A percentile compares a stretch with the other conserved stretches of the same genome.
Conservation (phyloP, 2,329 filamentous ascomycete genomes). For the Fulvia fulva region DNA sequence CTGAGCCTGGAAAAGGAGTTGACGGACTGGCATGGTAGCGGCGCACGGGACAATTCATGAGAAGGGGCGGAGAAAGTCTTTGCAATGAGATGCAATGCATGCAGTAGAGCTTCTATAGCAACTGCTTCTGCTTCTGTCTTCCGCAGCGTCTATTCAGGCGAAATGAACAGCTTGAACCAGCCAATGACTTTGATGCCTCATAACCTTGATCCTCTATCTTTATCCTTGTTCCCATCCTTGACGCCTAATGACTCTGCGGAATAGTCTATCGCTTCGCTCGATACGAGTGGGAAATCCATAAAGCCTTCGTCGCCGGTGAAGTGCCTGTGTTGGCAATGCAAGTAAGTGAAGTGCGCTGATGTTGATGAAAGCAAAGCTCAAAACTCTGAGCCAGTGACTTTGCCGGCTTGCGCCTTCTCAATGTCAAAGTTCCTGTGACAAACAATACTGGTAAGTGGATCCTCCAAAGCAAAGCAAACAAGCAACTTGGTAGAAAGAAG, state of each 20-base stretch:
- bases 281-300: conserved; percentile 36
- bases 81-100: conserved; percentile 8
- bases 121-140: conserved; percentile 17
- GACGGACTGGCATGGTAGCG: conserved; percentile 11
- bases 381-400: conserved; percentile 9
- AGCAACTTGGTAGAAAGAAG: not conserved
- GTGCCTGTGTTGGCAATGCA: conserved; percentile 35
- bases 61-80: conserved; percentile 6
- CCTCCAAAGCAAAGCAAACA: conserved; percentile 3
- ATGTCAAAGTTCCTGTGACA: conserved; percentile 33
- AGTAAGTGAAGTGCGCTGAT: conserved; percentile 15
- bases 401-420: conserved; percentile 22
- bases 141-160: conserved; percentile 10
- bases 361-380: not conserved
- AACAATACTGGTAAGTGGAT: conserved; percentile 25
- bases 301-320: conserved; percentile 59
- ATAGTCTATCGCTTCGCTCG: conserved; percentile 19
- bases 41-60: conserved; percentile 8
- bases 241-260: conserved; percentile 8
- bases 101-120: conserved; percentile 6
- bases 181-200: conserved; percentile 8
- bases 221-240: conserved; percentile 8
- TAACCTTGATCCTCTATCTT: conserved; percentile 17
- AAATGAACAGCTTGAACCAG: conserved; percentile 13
- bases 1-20: conserved; percentile 9